A percentile compares a stretch with the other conserved stretches of the same genome.
phyloP scores from a whole-genome alignment of 805 yeast genomes.

The Jamesozyma piceae region DNA sequence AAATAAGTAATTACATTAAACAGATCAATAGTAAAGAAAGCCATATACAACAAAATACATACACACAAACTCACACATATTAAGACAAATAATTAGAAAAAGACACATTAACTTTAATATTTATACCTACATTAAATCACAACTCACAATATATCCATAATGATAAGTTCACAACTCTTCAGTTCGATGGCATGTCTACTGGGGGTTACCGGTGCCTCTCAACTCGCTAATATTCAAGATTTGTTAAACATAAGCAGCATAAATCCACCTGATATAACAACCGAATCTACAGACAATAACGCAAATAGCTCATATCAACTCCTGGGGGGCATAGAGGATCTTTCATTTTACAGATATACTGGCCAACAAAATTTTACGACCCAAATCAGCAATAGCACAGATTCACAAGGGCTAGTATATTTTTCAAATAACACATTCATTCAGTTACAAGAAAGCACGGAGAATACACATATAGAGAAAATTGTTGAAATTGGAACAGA shows the following conservation, averaged over 20 bases:
- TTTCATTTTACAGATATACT: slow-evolving; percentile 19
- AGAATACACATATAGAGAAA: slow-evolving; percentile 12
- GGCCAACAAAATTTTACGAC: slow-evolving; percentile 29
- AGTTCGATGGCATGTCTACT: neutral
- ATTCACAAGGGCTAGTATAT: slow-evolving; percentile 16
- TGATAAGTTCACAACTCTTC: neutral
- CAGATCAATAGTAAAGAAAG: too few species aligned
- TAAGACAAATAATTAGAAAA: too few species aligned
- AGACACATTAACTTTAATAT: too few species aligned
- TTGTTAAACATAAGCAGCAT: slow-evolving; percentile 6
- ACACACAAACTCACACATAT: too few species aligned
- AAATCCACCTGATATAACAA: neutral
- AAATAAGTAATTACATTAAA: too few species aligned
- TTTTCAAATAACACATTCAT: slow-evolving; percentile 22
- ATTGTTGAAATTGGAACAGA: slow-evolving; percentile 27
- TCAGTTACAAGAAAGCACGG: slow-evolving; percentile 10
- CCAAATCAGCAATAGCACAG: slow-evolving; percentile 3
- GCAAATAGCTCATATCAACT: slow-evolving; percentile 12
- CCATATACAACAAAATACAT: too few species aligned
- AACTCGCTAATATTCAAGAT: slow-evolving; percentile 14
- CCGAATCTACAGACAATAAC: neutral
- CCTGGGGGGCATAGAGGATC: slow-evolving; percentile 16
- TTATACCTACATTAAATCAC: neutral
- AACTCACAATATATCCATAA: neutral
- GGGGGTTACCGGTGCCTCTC: slow-evolving; percentile 2